A percentile compares a stretch with the other conserved stretches of the same genome.
Evolutionary conservation across 2,329 filamentous ascomycete genomes (phyloP).

Genomic region (Fusarium vanettenii): DNA sequence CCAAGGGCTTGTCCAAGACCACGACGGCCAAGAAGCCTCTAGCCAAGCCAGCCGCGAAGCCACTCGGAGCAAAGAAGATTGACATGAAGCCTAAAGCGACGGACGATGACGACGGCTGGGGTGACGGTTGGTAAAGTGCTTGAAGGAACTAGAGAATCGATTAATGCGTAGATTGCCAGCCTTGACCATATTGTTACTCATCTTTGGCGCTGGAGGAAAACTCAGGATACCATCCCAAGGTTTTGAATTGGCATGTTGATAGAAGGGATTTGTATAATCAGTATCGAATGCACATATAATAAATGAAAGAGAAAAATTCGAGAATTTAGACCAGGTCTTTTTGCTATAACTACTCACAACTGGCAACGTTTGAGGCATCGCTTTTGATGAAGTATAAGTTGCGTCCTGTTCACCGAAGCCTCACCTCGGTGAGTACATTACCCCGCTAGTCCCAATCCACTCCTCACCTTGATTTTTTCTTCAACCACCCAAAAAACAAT

Average conservation of each 20-base stretch:
- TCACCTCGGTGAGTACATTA: conserved; percentile 20
- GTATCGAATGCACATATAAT: not conserved
- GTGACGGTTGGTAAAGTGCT: conserved; percentile 68
- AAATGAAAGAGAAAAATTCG: not conserved
- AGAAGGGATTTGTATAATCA: conserved; percentile 14
- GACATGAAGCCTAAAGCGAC: conserved; percentile 73
- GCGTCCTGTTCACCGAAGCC: not conserved
- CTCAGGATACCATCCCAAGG: conserved; percentile 33
- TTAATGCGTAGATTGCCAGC: not conserved
- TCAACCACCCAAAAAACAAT: conserved; percentile 7
- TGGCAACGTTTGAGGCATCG: not conserved
- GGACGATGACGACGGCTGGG: conserved; percentile 72
- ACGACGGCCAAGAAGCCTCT: conserved; percentile 55
- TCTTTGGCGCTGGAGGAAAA: conserved; percentile 20
- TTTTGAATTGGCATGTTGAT: conserved; percentile 21
- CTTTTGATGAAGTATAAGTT: not conserved
- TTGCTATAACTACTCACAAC: not conserved
- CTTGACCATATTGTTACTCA: conserved; percentile 8
- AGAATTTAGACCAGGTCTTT: not conserved
- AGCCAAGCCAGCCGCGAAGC: conserved; percentile 57
- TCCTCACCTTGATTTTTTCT: conserved; percentile 38
- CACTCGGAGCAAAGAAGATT: conserved; percentile 71
- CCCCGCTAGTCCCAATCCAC: not conserved
- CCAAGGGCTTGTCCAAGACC: conserved; percentile 83
- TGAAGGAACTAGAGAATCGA: not conserved